phyloP scores from a whole-genome alignment of 2,329 filamentous ascomycete genomes.

The Laburnicola sp. region DNA sequence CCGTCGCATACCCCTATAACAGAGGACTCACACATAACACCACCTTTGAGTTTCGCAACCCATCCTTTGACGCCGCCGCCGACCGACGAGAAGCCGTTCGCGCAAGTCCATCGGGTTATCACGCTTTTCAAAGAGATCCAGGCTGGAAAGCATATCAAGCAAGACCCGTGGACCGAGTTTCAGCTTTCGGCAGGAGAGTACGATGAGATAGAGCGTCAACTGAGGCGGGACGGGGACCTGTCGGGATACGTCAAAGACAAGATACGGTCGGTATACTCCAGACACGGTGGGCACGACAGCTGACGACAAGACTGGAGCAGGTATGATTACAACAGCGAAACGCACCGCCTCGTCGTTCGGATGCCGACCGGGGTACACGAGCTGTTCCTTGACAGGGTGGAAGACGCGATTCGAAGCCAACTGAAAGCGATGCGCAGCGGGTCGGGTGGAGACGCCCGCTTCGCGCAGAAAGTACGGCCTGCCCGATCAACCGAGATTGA shows the following conservation, averaged over 20 bases:
- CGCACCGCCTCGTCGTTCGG: not conserved
- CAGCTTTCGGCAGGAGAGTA: not conserved
- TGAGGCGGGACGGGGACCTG: not conserved
- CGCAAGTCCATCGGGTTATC: not conserved
- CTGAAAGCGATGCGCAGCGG: slow-evolving; percentile 16
- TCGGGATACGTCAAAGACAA: not conserved
- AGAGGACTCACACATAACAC: not conserved
- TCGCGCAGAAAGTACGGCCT: slow-evolving; percentile 16
- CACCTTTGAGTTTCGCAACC: not conserved
- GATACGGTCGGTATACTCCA: not conserved
- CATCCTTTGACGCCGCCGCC: not conserved
- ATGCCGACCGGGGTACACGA: no score
- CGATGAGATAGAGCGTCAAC: not conserved
- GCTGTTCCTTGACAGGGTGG: no score
- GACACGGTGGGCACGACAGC: not conserved
- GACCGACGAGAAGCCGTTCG: not conserved
- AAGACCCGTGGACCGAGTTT: not conserved
- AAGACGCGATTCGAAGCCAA: slow-evolving; percentile 16
- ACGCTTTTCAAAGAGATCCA: not conserved
- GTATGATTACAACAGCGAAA: no score
- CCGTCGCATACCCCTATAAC: not conserved
- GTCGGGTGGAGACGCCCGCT: slow-evolving; percentile 9
- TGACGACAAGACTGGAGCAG: not conserved
- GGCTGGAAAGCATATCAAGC: not conserved
- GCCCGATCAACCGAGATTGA: slow-evolving; percentile 15